These are phyloP conservation scores for Ambrosiella xylebori DNA, from an alignment of 2,329 filamentous ascomycete species.

Conservation along the genomic window DNA sequence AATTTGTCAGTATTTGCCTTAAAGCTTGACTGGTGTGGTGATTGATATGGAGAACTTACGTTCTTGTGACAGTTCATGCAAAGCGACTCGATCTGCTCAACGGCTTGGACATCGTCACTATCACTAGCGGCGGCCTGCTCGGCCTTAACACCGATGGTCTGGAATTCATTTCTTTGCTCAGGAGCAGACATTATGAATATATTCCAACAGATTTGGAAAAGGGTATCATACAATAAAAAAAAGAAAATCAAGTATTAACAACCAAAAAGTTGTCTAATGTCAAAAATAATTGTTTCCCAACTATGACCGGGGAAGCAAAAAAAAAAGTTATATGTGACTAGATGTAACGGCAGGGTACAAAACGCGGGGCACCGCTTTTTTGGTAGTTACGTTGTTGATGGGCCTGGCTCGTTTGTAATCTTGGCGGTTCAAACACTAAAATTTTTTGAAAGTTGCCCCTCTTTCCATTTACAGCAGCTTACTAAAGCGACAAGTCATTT, in stretches of 20 bases:
- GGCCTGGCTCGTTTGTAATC: background rate
- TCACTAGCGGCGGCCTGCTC: conserved; percentile 26
- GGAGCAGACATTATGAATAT: conserved; percentile 20
- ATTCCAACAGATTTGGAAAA: background rate
- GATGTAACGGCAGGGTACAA: conserved; percentile 12
- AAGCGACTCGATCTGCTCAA: conserved; percentile 58
- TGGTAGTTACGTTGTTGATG: background rate
- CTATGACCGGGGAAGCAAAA: background rate
- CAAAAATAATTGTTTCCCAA: background rate
- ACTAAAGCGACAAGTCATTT: background rate
- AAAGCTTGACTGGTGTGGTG: background rate
- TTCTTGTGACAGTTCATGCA: conserved; percentile 78
- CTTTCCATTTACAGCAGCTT: background rate
- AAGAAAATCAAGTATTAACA: background rate
- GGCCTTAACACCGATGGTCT: conserved; percentile 44
- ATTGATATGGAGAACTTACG: conserved; percentile 27
- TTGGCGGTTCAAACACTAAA: conserved; percentile 2
- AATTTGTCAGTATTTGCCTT: conserved; percentile 12
- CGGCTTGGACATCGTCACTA: conserved; percentile 34
- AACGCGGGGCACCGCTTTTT: conserved; percentile 9
- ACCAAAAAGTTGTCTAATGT: background rate
- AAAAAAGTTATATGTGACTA: conserved; percentile 17
- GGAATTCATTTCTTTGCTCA: conserved; percentile 37
- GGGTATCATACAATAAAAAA: conserved; percentile 1
- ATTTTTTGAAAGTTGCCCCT: conserved; percentile 4